These are phyloP conservation scores for Salvia sclarea DNA, from an alignment of 305 asterid species.

Conservation along the genomic window DNA sequence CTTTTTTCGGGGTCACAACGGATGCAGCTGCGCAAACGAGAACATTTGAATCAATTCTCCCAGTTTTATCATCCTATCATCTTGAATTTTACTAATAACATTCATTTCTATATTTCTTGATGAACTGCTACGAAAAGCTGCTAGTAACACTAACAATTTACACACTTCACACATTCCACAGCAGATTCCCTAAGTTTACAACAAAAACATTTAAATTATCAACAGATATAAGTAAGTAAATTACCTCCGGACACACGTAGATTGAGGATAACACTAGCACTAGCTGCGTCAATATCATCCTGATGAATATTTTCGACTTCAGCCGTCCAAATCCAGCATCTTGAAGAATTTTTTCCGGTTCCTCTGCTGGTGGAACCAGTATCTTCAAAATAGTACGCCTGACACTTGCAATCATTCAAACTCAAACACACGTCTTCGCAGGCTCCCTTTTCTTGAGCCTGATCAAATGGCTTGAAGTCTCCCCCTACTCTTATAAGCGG, in stretches of 20 bases:
- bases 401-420: conserved; percentile 34
- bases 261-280: conserved; percentile 14
- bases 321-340: conserved; percentile 36
- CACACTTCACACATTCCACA: background rate
- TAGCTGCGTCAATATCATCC: background rate
- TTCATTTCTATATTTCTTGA: background rate
- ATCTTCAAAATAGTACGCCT: conserved; percentile 30
- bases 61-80: too few relatives aligned
- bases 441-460: background rate
- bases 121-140: background rate
- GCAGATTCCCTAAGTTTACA: too few relatives aligned
- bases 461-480: background rate
- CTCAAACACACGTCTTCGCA: conserved; percentile 43
- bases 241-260: conserved; percentile 26
- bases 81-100: too few relatives aligned
- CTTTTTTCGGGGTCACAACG: background rate
- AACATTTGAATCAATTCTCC: background rate
- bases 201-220: background rate
- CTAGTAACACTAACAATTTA: background rate
- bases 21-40: conserved; percentile 2
- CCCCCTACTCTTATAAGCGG: background rate
- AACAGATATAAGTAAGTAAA: background rate
- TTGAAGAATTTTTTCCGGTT: background rate
- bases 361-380: background rate
- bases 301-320: conserved; percentile 24